Evolutionary conservation across 192 early-diverging fungal species (phyloP), one percentile per base, ranked within the genome.

Genomic region (Coemansia sp.): DNA sequence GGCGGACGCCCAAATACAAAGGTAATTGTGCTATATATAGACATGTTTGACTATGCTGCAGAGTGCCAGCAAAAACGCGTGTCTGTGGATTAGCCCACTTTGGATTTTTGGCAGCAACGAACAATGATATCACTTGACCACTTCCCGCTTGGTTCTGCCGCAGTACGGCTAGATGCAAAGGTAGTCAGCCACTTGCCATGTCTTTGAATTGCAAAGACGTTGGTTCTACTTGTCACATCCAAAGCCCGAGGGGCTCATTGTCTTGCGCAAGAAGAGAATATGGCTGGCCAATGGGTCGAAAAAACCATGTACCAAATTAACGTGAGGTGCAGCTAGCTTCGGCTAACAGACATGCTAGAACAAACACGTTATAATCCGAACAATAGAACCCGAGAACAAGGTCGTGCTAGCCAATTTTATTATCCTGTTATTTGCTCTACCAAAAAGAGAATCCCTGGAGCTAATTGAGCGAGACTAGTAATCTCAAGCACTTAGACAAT

Each of bases 71-170:
- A 17, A 48, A 48, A 21, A 17, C 14, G 48, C 50, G 50, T 27
- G 3, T 53, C 25, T 25, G 17, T 23, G 50, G 50, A 53, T 53
- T 53, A 14, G 45, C 19, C 50, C 3, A 14, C 25, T 53, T 41
- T 46, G 6, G 45, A 19, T 19, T 21, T 6, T 25, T 5, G 6
- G 25, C 15, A 19, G 7, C 32, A 12, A 0, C 15, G 57, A 34
- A 59, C 57, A 59, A 59, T 61, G 37, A 61, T 36, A 36, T 61
- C 59, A 61, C n/a, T 61, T 61, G 59, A 61, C 36, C 10, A 36
- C 59, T 61, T 61, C 59, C 9, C 21, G 36, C 59, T 61, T 61
- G 59, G 59, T 61, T 61, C 34, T 61, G 53, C 53, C 25, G 25
- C 51, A 4, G 4, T 31, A 15, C 51, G 27, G 25, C 51, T 55